Percentiles rank a stretch among this genome's conserved stretches.
phyloP scores from a whole-genome alignment of 768 basidiomycete species.

The Xerocomus spinulosus region DNA sequence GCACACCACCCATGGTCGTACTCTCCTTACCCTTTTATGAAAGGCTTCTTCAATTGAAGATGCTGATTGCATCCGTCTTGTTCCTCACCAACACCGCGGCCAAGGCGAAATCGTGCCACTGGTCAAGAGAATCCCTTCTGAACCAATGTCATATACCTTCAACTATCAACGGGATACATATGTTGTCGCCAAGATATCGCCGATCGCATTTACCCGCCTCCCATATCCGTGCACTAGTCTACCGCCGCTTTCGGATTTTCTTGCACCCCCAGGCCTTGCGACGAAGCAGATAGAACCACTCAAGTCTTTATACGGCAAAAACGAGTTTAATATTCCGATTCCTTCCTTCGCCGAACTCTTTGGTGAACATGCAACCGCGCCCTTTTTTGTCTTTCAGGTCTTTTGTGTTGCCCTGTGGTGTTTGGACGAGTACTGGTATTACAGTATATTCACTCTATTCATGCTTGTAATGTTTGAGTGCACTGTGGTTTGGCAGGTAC shows the following conservation, averaged over 20 bases:
- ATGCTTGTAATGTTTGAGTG: constrained; percentile 99
- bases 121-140: constrained; percentile 52
- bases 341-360: constrained; percentile 92
- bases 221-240: constrained; percentile 80
- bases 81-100: constrained; percentile 78
- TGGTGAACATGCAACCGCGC: constrained; percentile 92
- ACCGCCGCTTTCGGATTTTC: constrained; percentile 66
- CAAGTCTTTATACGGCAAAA: constrained; percentile 74
- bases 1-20: not conserved
- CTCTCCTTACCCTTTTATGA: constrained; percentile 2
- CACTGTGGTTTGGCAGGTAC: constrained; percentile 96
- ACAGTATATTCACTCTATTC: constrained; percentile 94
- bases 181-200: constrained; percentile 54
- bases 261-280: constrained; percentile 53
- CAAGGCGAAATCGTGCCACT: constrained; percentile 85
- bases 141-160: constrained; percentile 73
- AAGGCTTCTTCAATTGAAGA: constrained; percentile 61
- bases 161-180: constrained; percentile 95
- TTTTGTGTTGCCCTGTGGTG: constrained; percentile 98
- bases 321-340: constrained; percentile 96
- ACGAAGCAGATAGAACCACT: constrained; percentile 46
- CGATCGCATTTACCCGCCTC: constrained; percentile 66
- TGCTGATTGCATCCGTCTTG: constrained; percentile 77
- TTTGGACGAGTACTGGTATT: constrained; percentile 99
- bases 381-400: constrained; percentile 98